phyloP scores from a whole-genome alignment of 345 rosid species.

The Ceriops tagal region DNA sequence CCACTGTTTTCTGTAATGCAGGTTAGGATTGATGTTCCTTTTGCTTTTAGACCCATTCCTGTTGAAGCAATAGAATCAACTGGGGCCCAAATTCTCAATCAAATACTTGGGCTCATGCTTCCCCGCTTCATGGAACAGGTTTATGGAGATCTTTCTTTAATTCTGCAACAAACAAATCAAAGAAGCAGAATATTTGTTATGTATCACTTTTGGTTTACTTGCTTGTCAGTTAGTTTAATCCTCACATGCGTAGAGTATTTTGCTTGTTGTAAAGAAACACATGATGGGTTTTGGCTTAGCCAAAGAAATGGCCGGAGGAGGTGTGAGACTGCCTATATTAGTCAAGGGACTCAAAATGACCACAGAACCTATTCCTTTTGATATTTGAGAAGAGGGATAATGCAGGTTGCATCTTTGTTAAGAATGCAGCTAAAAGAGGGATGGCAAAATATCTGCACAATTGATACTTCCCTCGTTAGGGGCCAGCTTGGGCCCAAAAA shows the following conservation, averaged over 20 bases:
- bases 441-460: too few relatives aligned
- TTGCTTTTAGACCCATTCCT: slow-evolving; percentile 70
- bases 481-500: too few relatives aligned
- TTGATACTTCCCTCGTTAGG: too few relatives aligned
- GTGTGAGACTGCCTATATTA: too few relatives aligned
- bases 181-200: not conserved
- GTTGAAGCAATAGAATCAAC: slow-evolving; percentile 67
- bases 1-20: slow-evolving; percentile 16
- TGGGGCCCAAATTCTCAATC: slow-evolving; percentile 77
- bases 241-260: not conserved
- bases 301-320: too few relatives aligned
- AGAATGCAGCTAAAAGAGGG: too few relatives aligned
- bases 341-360: too few relatives aligned
- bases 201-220: not conserved
- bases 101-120: slow-evolving; percentile 75
- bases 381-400: too few relatives aligned
- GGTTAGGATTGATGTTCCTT: slow-evolving; percentile 81
- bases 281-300: too few relatives aligned
- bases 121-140: slow-evolving; percentile 96
- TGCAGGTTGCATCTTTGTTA: too few relatives aligned
- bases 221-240: not conserved
- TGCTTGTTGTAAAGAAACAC: too few relatives aligned
- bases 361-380: too few relatives aligned
- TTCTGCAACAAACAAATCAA: slow-evolving; percentile 13
- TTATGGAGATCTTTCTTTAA: slow-evolving; percentile 17